phyloP scores from a whole-genome alignment of 1,284 basidiomycete genomes.

The Trametes sp. region DNA sequence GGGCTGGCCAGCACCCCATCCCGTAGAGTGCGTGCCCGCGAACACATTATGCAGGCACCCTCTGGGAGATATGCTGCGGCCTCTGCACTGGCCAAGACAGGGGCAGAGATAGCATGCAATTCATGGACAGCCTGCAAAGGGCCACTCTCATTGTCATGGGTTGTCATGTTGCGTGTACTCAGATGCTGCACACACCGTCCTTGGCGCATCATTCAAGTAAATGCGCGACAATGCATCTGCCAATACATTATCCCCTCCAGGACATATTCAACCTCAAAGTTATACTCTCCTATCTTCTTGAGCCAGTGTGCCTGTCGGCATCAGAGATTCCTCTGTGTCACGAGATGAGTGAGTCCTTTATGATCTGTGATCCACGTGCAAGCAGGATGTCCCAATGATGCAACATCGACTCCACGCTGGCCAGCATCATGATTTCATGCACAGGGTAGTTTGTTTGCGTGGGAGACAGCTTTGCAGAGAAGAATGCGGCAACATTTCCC shows the following conservation, averaged over 20 bases:
- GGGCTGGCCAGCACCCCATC: no score
- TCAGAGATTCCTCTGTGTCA: conserved; percentile 37
- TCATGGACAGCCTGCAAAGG: no score
- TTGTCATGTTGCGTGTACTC: conserved; percentile 42
- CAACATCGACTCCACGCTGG: conserved; percentile 41
- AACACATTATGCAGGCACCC: no score
- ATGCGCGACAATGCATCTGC: conserved; percentile 45
- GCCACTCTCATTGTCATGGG: conserved; percentile 5
- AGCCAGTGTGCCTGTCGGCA: conserved; percentile 27
- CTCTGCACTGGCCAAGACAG: no score
- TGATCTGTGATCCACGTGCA: conserved; percentile 41
- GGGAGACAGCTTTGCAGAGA: conserved; percentile 41
- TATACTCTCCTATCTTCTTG: conserved; percentile 35
- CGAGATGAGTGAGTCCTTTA: conserved; percentile 35
- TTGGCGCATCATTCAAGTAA: conserved; percentile 41
- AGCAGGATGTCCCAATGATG: conserved; percentile 36
- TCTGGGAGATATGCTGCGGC: no score
- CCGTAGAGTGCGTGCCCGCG: no score
- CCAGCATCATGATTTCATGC: conserved; percentile 41
- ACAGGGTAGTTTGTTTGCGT: conserved; percentile 42
- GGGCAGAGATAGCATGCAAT: neutral
- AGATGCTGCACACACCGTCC: conserved; percentile 30
- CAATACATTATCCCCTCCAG: conserved; percentile 31
- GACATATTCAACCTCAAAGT: conserved; percentile 38
- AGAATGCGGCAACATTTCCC: conserved; percentile 35